Evolutionary conservation across 345 rosid species (phyloP), one percentile per base, ranked within the genome.

Genomic region (Eucalyptus fibrosa): DNA sequence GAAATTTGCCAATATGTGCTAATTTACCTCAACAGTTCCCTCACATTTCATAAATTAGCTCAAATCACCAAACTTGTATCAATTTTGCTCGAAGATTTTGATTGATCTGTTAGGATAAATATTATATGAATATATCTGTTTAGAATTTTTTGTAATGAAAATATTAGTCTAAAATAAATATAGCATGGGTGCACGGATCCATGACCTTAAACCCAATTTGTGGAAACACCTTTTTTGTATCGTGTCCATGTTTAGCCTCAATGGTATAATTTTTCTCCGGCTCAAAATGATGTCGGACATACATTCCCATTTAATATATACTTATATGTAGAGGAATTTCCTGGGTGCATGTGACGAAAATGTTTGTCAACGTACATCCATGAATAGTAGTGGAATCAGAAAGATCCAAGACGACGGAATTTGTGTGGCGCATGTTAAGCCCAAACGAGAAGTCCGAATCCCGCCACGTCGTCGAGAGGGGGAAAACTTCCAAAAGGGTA

Each of bases 381-480:
- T 7, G 47, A 8, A 56, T 2, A 6, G 16, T 26, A 23, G 50
- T 5, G 47, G 15, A 32, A 87, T 8, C 26, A 18, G 67, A 59
- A 24, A 49, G 51, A 13, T 50, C 24, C 8, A 5, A 34, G 87
- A 26, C 51, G 62, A 24, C 5, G 62, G 85, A 72, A 30, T 59
- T 40, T 81, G 30, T 30, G 72, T 42, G 89, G 94, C 86, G 82
- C 88, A 88, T 37, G 26, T 67, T 88, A 81, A 82, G 86, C 90
- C 82, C 12, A 12, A 91, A 86, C 88, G n/a, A 86, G 90, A 87
- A 90, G 86, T 89, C 85, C 88, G 89, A 44, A 88, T 51, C 18
- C 26, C 89, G 93, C 93, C 94, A 93, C 93, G 94, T 87, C 37
- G 55, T 34, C 88, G 1, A 9, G 44, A 10, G 45, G 45, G 23